Conservation (phyloP, 106 monocot species). For the Cymbidium sinense region DNA sequence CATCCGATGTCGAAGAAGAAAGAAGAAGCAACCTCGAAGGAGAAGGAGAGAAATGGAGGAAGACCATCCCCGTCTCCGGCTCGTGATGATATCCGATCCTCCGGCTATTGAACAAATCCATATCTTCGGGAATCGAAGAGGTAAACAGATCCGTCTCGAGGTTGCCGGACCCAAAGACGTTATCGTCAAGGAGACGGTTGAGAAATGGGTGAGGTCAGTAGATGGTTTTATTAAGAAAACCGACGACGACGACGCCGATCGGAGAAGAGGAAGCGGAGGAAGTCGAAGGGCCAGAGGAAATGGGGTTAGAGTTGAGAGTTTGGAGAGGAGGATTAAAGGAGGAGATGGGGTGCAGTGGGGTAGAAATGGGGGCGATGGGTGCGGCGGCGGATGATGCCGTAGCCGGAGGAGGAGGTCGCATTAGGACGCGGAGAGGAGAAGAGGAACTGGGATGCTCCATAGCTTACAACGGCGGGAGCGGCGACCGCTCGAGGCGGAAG, state of each 20-base stretch:
- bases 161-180: slow-evolving; percentile 53
- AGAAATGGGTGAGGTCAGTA: slow-evolving; percentile 41
- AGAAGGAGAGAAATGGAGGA: slow-evolving; percentile 32
- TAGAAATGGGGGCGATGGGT: not conserved
- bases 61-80: slow-evolving; percentile 66
- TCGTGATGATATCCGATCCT: slow-evolving; percentile 54
- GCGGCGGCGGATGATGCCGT: not conserved
- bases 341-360: not conserved
- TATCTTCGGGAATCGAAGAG: no score
- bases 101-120: slow-evolving; percentile 26
- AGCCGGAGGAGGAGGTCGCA: not conserved
- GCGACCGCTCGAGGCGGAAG: no score
- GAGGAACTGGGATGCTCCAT: slow-evolving; percentile 1
- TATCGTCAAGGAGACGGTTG: slow-evolving; percentile 65
- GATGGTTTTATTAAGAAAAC: slow-evolving; percentile 52
- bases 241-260: slow-evolving; percentile 73
- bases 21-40: slow-evolving; percentile 1
- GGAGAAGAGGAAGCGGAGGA: slow-evolving; percentile 4
- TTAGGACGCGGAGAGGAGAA: not conserved
- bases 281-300: slow-evolving; percentile 4
- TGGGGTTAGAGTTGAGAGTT: not conserved
- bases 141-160: slow-evolving; percentile 27
- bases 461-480: not conserved
- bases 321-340: not conserved
- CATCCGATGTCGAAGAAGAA: not conserved